Percentiles rank a stretch among this genome's conserved stretches.
phyloP scores from a whole-genome alignment of 1,284 basidiomycete species.

The Fomitopsis palustris region DNA sequence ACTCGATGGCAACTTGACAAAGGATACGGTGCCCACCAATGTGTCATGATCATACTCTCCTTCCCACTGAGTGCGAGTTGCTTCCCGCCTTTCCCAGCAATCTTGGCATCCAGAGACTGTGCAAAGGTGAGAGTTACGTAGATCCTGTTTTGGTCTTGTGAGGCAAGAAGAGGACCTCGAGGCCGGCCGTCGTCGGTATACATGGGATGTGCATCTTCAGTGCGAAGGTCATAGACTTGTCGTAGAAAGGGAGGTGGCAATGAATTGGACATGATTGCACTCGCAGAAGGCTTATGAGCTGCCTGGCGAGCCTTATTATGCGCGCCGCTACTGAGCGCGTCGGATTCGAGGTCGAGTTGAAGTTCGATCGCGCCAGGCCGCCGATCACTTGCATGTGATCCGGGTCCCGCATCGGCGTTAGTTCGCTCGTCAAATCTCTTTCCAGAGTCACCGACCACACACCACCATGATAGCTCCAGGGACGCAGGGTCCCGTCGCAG shows the following conservation, averaged over 20 bases:
- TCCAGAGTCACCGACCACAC: background rate
- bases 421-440: background rate
- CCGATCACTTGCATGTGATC: background rate
- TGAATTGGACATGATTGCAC: background rate
- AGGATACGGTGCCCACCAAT: constrained; percentile 56
- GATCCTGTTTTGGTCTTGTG: constrained; percentile 34
- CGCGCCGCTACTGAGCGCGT: too few relatives aligned
- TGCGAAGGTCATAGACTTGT: constrained; percentile 10
- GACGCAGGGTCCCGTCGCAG: background rate
- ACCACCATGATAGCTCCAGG: constrained; percentile 1
- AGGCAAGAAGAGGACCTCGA: constrained; percentile 11
- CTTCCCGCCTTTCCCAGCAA: constrained; percentile 71
- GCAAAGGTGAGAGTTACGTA: constrained; percentile 90
- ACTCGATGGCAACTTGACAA: background rate
- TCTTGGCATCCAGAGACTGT: constrained; percentile 92
- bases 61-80: constrained; percentile 83
- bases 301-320: too few relatives aligned
- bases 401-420: background rate
- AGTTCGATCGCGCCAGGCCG: background rate
- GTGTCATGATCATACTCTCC: constrained; percentile 94
- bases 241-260: background rate
- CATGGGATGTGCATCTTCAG: constrained; percentile 13
- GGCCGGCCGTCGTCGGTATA: constrained; percentile 13
- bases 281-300: too few relatives aligned
- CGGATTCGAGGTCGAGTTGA: background rate